Evolutionary conservation across 1,284 basidiomycete genomes (phyloP), one percentile per base, ranked within the genome.

Genomic region (Ustilago crameri): DNA sequence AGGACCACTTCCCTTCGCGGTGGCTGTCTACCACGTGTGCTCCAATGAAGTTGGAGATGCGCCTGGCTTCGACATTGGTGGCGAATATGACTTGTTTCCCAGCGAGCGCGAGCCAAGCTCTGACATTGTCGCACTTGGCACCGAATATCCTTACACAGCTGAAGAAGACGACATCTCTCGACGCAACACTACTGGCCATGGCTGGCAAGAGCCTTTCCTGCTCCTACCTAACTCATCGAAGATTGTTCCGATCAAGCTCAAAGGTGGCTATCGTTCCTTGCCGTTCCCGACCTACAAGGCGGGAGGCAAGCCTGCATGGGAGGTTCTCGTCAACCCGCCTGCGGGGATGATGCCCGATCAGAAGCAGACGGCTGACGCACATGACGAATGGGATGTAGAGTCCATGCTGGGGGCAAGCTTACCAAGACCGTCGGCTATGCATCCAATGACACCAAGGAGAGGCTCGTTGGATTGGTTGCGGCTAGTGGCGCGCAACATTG

Each of bases 371-470:
- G 42, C 5, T 10, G 51, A 59, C 17, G 60, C 51, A n/a, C 55
- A 69, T 27, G 60, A 69, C 8, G 60, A 63, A 24, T 69, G 66
- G 60, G 66, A 69, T 20, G 60, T 69, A 38, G 66, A 69, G 34
- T 55, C 60, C 23, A 59, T 63, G 51, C 44, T 69, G 9, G 59
- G 66, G 4, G 49, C 56, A 14, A 50, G 41, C 41, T 55, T 38
- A 35, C 66, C 66, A 17, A 47, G 60, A 27, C 44, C 57, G 2
- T 52, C 64, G 9, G 42, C 49, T 9, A 61, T 49, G 58, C 53
- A 67, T 42, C 53, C 57, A n/a, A 41, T 67, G 8, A 37, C 45
- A 40, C 66, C 66, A 24, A 51, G 42, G 0, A 46, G 66, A 23
- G 66, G 60, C 14, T 55, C 66, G 14, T 35, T 69, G 14, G 66